These are phyloP conservation scores for Psidium friedrichsthalianum DNA, from an alignment of 345 rosid genomes.

Conservation along the genomic window DNA sequence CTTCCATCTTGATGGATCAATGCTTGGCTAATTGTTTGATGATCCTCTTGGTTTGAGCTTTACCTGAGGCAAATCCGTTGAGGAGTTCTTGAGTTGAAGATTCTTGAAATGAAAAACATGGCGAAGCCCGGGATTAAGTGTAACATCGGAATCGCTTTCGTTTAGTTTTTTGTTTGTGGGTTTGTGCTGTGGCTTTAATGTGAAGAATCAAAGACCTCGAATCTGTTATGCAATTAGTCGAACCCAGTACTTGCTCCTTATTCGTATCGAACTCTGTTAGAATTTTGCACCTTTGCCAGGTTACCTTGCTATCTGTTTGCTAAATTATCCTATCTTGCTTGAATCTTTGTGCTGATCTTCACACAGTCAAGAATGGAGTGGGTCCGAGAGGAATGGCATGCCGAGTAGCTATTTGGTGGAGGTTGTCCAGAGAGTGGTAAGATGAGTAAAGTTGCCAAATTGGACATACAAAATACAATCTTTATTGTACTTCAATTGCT, in stretches of 20 bases:
- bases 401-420: rapidly evolving
- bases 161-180: background rate
- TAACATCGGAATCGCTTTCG: background rate
- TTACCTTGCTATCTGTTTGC: background rate
- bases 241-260: background rate
- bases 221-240: background rate
- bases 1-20: background rate
- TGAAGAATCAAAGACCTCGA: background rate
- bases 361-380: background rate
- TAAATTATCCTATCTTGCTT: background rate
- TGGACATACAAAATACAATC: no score
- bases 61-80: background rate
- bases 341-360: background rate
- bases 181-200: background rate
- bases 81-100: background rate
- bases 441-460: background rate
- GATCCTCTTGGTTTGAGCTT: background rate
- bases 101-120: background rate
- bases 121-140: background rate
- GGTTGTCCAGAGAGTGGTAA: background rate
- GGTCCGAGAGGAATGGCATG: background rate
- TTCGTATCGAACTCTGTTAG: background rate
- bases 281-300: background rate
- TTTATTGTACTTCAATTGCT: background rate
- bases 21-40: background rate